These are phyloP conservation scores for Mucor circinelloides DNA, from an alignment of 371 early-diverging fungal species.

Conservation along the genomic window DNA sequence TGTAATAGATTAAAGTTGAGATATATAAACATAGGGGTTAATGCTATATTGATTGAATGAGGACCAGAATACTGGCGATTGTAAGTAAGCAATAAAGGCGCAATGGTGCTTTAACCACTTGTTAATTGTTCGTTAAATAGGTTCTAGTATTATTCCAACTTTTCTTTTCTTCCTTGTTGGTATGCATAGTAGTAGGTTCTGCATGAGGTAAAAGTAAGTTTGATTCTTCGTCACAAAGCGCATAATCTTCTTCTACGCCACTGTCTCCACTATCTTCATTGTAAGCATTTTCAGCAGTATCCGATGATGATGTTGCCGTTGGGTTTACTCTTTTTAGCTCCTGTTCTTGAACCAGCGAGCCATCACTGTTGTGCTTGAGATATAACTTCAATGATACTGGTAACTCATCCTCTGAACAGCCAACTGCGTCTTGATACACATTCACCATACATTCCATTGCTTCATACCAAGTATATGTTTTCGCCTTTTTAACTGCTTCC, in stretches of 20 bases:
- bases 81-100: no score
- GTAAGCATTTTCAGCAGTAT: neutral
- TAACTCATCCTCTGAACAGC: neutral
- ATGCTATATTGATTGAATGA: no score
- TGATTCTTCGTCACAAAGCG: neutral
- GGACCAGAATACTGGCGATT: neutral
- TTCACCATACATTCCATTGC: slow-evolving; percentile 50
- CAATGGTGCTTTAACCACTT: neutral
- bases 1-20: no score
- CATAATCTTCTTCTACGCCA: slow-evolving; percentile 34
- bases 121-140: neutral
- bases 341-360: neutral
- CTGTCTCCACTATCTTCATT: slow-evolving; percentile 16
- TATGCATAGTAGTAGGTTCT: neutral
- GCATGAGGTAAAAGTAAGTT: neutral
- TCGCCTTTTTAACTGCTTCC: slow-evolving; percentile 28
- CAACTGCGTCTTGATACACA: slow-evolving; percentile 34
- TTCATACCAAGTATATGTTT: slow-evolving; percentile 48
- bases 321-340: neutral
- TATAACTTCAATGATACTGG: neutral
- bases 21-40: no score
- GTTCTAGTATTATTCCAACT: neutral
- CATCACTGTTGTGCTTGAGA: neutral
- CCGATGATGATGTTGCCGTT: neutral
- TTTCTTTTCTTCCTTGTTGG: neutral